phyloP scores from a whole-genome alignment of 2,329 filamentous ascomycete species.

The Macroventuria anomochaeta region DNA sequence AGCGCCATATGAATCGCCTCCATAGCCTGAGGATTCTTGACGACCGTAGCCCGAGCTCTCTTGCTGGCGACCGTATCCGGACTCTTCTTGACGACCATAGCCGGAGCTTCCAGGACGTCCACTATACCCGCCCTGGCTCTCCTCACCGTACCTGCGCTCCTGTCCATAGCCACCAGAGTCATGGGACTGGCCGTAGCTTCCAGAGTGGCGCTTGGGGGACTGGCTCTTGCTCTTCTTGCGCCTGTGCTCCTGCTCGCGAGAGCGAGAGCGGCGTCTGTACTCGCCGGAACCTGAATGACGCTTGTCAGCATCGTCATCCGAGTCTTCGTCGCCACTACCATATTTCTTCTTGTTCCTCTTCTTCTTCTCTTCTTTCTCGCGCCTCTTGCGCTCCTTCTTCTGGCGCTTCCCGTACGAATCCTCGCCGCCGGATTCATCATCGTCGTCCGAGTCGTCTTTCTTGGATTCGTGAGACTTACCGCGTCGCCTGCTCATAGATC shows the following conservation, averaged over 20 bases:
- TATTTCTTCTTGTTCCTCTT: slow-evolving; percentile 49
- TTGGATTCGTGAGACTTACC: slow-evolving; percentile 46
- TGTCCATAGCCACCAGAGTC: slow-evolving; percentile 23
- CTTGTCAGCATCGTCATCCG: slow-evolving; percentile 35
- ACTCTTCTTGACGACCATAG: slow-evolving; percentile 5
- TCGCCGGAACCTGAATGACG: slow-evolving; percentile 30
- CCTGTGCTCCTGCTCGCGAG: slow-evolving; percentile 18
- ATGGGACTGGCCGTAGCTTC: slow-evolving; percentile 21
- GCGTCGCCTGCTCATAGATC: slow-evolving; percentile 35
- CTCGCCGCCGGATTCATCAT: slow-evolving; percentile 41
- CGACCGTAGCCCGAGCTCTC: slow-evolving; percentile 14
- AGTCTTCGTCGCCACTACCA: slow-evolving; percentile 39
- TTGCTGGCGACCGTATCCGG: slow-evolving; percentile 16
- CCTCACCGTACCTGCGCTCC: slow-evolving; percentile 31
- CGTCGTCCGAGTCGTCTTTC: slow-evolving; percentile 49
- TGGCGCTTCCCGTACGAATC: slow-evolving; percentile 29
- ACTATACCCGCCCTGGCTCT: slow-evolving; percentile 16
- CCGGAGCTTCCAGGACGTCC: slow-evolving; percentile 6
- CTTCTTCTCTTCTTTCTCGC: slow-evolving; percentile 48
- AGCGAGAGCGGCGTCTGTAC: slow-evolving; percentile 18
- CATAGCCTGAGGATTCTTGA: slow-evolving; percentile 17
- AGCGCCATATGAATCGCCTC: slow-evolving; percentile 4
- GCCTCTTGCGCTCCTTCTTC: slow-evolving; percentile 21
- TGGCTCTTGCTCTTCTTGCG: slow-evolving; percentile 25
- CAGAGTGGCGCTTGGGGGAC: slow-evolving; percentile 29